Evolutionary conservation across 768 basidiomycete genomes (phyloP).

Genomic region (Chalciporus piperatus): DNA sequence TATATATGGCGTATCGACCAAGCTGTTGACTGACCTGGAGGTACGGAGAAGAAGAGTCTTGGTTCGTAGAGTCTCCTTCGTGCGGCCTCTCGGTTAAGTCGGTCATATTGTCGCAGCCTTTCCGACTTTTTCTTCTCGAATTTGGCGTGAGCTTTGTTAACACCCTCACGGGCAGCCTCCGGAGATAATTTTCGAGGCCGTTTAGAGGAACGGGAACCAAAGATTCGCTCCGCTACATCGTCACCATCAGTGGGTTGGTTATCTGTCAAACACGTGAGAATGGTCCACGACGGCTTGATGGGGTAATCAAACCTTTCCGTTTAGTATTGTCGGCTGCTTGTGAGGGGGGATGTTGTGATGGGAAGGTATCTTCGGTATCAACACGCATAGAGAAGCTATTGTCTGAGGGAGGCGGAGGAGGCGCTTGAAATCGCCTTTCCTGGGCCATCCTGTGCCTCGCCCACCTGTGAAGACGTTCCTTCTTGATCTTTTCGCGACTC

Average conservation of each 20-base stretch:
- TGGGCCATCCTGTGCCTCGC: constrained; percentile 17
- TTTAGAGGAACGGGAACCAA: constrained; percentile 36
- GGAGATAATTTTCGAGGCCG: constrained; percentile 53
- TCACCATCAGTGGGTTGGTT: constrained; percentile 22
- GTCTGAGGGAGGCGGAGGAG: constrained; percentile 21
- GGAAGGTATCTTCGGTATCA: constrained; percentile 17
- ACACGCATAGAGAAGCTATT: constrained; percentile 33
- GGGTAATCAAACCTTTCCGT: constrained; percentile 45
- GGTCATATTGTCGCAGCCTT: constrained; percentile 37
- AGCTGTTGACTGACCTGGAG: constrained; percentile 16
- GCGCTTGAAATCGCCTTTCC: constrained; percentile 33
- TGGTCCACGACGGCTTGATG: neutral
- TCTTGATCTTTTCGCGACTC: constrained; percentile 31
- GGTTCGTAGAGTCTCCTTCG: constrained; percentile 42
- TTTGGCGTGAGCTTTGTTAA: constrained; percentile 36
- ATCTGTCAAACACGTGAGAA: constrained; percentile 11
- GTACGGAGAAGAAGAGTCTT: constrained; percentile 17
- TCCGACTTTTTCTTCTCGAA: constrained; percentile 43
- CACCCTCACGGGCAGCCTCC: constrained; percentile 34
- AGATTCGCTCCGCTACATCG: constrained; percentile 26
- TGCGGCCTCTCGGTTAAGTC: constrained; percentile 37
- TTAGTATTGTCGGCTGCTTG: constrained; percentile 35
- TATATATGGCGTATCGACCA: neutral
- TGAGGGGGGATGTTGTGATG: constrained; percentile 16
- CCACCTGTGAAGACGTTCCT: constrained; percentile 29